Evolutionary conservation across 768 basidiomycete species (phyloP).

Genomic region (Russula emetica): DNA sequence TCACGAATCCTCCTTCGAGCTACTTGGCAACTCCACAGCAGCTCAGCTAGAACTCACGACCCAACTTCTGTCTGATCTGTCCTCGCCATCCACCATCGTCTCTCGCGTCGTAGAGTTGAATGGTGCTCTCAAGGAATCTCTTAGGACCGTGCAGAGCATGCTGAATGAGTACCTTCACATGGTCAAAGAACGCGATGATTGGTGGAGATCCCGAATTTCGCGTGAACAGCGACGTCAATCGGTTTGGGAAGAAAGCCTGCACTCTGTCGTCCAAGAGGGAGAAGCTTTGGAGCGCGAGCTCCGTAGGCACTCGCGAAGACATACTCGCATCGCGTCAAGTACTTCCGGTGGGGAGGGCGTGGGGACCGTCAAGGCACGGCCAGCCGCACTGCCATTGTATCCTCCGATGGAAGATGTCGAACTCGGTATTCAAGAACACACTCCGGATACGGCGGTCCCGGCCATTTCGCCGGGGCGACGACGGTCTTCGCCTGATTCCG

Average conservation of each 20-base stretch:
- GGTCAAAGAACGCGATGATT: constrained; percentile 73
- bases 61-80: constrained; percentile 54
- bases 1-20: constrained; percentile 52
- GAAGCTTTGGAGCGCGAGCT: constrained; percentile 80
- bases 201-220: constrained; percentile 62
- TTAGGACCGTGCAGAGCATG: constrained; percentile 52
- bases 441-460: constrained; percentile 18
- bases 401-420: constrained; percentile 23
- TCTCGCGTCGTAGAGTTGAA: constrained; percentile 36
- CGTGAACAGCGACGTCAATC: constrained; percentile 58
- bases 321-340: constrained; percentile 42
- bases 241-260: constrained; percentile 89
- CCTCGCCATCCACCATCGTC: constrained; percentile 34
- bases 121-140: constrained; percentile 56
- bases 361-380: constrained; percentile 28
- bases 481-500: constrained; percentile 5
- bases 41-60: constrained; percentile 77
- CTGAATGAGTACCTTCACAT: constrained; percentile 67
- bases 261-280: constrained; percentile 80
- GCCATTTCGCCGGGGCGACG: background rate
- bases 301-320: constrained; percentile 53
- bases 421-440: background rate
- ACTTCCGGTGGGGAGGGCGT: constrained; percentile 30
- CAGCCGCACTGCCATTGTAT: constrained; percentile 19
- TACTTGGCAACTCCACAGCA: constrained; percentile 63